Base-by-base conservation (phyloP, 2,329 filamentous ascomycete genomes). In the Nothopassalora personata region DNA sequence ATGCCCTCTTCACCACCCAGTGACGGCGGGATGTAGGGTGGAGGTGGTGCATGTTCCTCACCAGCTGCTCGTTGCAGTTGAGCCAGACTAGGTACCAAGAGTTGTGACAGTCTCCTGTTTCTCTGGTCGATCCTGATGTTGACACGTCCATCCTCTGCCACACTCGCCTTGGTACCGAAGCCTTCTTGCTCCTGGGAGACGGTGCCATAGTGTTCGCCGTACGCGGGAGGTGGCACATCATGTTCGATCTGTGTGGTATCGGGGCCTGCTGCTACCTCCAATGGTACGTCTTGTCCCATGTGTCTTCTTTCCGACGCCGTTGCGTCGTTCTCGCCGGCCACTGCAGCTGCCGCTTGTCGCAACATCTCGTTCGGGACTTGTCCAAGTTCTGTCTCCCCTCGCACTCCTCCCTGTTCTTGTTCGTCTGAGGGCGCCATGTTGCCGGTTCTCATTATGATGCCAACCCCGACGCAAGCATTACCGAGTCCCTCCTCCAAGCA, bases 91-190 rank as follows among this genome's bases (percentile, higher is more conserved):
- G 88, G 86, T 0, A 83, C 81, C 28, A 92, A 80, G 11, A 92
- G 77, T 60, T 86, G 83, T 1, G 87, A 84, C 4, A 93, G 77
- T 56, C 82, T 82, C 56, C 80, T 77, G 65, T 82, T 86, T 65
- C 84, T 86, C 71, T 91, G 86, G 69, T 87, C 86, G 74, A 94
- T 90, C 62, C 86, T 86, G 76, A 94, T 91, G 69, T 91, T 86
- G 67, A 94, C 81, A 69, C 90, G 84, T 27, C 90, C 90, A 75
- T 92, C 87, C 60, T 83, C 88, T 49, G 70, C 69, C 18, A 77
- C 68, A 48, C 64, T 66, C 1, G 75, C 75, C 50, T 74, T 71
- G 49, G 74, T 76, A 53, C 72, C 71, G 53, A 76, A 69, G 9
- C 73, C 74, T 57, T 71, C 70, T 62, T 75, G 71, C 33, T 72